Evolutionary conservation across 805 yeast species (phyloP).

Genomic region (Kodamaea lidongshanica): DNA sequence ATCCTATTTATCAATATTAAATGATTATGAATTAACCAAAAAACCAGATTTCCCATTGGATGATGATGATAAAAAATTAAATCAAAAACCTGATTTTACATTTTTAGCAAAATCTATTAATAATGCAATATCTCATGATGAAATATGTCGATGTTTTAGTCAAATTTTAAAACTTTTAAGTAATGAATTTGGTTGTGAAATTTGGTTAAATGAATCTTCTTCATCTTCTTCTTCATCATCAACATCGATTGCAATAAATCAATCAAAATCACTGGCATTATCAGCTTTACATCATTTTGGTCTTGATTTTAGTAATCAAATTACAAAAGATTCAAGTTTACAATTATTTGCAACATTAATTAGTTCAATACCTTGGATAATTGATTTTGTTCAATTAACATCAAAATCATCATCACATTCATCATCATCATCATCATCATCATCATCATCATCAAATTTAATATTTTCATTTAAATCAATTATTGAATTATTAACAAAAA

Average conservation of each 20-base stretch:
- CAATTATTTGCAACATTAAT: constrained; percentile 66
- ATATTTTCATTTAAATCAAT: constrained; percentile 51
- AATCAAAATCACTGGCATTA: constrained; percentile 25
- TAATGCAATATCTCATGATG: constrained; percentile 58
- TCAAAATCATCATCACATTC: background rate
- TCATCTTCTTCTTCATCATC: constrained; percentile 10
- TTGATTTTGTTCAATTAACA: constrained; percentile 13
- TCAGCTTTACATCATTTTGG: constrained; percentile 34
- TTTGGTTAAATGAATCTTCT: constrained; percentile 19
- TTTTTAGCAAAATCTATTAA: constrained; percentile 41
- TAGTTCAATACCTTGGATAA: constrained; percentile 65
- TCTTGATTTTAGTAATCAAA: constrained; percentile 29
- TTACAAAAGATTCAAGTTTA: constrained; percentile 35
- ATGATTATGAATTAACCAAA: constrained; percentile 48
- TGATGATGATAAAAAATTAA: constrained; percentile 21
- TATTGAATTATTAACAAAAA: constrained; percentile 72
- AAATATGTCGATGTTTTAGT: constrained; percentile 55
- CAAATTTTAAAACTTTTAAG: constrained; percentile 56
- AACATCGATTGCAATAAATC: constrained; percentile 12
- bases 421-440: too few species aligned
- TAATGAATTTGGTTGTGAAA: constrained; percentile 40
- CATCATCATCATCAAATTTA: constrained; percentile 1
- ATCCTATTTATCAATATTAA: constrained; percentile 65
- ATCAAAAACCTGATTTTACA: constrained; percentile 24
- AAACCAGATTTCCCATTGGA: constrained; percentile 74